A percentile compares a stretch with the other conserved stretches of the same genome.
Evolutionary conservation across 345 rosid species (phyloP).

Genomic region (Combretum micranthum): DNA sequence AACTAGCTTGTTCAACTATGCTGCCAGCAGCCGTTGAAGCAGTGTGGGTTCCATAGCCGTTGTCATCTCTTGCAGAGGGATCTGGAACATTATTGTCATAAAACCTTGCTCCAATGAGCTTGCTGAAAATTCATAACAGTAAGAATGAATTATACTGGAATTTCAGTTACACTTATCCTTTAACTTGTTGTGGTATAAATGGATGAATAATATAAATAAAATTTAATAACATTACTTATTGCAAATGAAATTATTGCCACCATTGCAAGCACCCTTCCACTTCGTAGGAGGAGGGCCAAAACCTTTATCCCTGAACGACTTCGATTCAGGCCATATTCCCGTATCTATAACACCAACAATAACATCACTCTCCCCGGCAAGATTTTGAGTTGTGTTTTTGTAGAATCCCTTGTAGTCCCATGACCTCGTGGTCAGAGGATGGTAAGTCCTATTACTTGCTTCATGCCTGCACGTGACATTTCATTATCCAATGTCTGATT

Average conservation of each 20-base stretch:
- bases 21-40: conserved; percentile 62
- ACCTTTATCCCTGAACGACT: no score
- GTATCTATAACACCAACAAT: conserved; percentile 32
- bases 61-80: conserved; percentile 17
- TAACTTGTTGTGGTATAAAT: no score
- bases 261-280: conserved; percentile 43
- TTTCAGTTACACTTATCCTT: no score
- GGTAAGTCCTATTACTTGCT: conserved; percentile 33
- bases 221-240: conserved; percentile 27
- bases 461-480: conserved; percentile 15
- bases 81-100: background rate
- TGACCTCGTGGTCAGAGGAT: no score
- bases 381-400: conserved; percentile 3
- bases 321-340: no score
- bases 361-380: conserved; percentile 15
- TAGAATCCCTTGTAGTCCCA: conserved; percentile 46
- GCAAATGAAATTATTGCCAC: conserved; percentile 38
- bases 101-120: conserved; percentile 38
- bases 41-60: conserved; percentile 41
- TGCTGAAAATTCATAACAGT: conserved; percentile 7
- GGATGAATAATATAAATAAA: no score
- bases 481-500: background rate
- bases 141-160: no score
- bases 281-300: no score
- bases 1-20: conserved; percentile 22